Conservation (phyloP, 306 rosid genomes). For the Luffa aegyptiaca region DNA sequence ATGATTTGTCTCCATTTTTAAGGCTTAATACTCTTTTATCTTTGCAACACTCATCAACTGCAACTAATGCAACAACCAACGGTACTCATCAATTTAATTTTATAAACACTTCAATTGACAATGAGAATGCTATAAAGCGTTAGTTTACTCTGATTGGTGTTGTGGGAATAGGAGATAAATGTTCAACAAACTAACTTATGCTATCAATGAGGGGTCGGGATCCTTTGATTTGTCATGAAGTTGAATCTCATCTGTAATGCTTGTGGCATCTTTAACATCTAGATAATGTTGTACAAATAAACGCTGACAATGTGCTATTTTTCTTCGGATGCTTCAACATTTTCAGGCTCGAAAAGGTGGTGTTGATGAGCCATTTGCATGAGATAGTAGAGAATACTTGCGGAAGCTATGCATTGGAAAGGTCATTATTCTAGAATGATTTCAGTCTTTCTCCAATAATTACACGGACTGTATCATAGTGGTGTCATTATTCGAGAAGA, state of each 20-base stretch:
- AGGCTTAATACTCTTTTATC: slow-evolving; percentile 3
- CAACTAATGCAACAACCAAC: slow-evolving; percentile 45
- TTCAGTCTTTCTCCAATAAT: background rate
- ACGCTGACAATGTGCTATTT: background rate
- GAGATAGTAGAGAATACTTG: slow-evolving; percentile 89
- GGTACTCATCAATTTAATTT: slow-evolving; percentile 15
- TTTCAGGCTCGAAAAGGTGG: slow-evolving; percentile 81
- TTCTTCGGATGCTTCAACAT: background rate
- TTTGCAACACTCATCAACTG: slow-evolving; percentile 67
- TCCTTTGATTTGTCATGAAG: slow-evolving; percentile 95
- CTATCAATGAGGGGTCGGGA: slow-evolving; percentile 98
- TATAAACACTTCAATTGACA: background rate
- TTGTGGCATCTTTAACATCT: slow-evolving; percentile 25
- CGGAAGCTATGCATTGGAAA: slow-evolving; percentile 84
- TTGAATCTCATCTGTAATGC: too few relatives aligned
- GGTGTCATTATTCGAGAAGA: background rate
- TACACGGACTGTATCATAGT: background rate
- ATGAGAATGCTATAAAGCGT: background rate
- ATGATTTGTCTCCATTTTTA: background rate
- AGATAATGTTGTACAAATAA: background rate
- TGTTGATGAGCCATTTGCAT: slow-evolving; percentile 86
- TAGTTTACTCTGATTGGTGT: background rate
- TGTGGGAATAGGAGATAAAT: slow-evolving; percentile 67
- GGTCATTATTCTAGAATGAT: slow-evolving; percentile 27
- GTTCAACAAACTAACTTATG: slow-evolving; percentile 90